These are phyloP conservation scores for Eucalyptus lansdowneana DNA, from an alignment of 345 rosid genomes.

Conservation along the genomic window DNA sequence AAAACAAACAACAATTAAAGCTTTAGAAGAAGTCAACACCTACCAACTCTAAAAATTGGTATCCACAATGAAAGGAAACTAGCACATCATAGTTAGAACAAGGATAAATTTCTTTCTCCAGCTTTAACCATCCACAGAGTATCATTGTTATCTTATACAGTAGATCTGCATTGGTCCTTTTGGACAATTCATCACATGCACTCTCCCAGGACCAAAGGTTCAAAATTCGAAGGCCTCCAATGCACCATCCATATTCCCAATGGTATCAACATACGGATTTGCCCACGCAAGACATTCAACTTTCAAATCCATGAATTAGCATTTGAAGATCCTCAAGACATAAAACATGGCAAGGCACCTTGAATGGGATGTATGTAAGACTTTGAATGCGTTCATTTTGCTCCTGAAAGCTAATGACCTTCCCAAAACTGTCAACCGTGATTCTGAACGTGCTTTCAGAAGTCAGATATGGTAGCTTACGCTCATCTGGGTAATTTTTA, in stretches of 20 bases:
- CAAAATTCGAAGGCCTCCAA: background rate
- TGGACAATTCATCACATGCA: background rate
- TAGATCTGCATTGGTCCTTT: background rate
- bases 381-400: slow-evolving; percentile 61
- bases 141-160: background rate
- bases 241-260: background rate
- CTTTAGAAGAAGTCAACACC: background rate
- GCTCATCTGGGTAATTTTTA: slow-evolving; percentile 54
- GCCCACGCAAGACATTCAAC: background rate
- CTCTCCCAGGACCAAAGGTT: background rate
- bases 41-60: background rate
- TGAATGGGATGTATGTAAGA: slow-evolving; percentile 64
- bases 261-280: background rate
- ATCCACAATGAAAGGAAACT: background rate
- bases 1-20: background rate
- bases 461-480: slow-evolving; percentile 54
- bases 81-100: background rate
- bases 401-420: slow-evolving; percentile 56
- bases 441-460: slow-evolving; percentile 54
- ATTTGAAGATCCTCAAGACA: background rate
- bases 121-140: background rate
- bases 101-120: background rate
- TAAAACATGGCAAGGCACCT: slow-evolving; percentile 21
- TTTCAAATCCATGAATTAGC: background rate
- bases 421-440: slow-evolving; percentile 79